Conservation (phyloP, 352 stramenopile genomes). For the Pythium vanterpoolii region DNA sequence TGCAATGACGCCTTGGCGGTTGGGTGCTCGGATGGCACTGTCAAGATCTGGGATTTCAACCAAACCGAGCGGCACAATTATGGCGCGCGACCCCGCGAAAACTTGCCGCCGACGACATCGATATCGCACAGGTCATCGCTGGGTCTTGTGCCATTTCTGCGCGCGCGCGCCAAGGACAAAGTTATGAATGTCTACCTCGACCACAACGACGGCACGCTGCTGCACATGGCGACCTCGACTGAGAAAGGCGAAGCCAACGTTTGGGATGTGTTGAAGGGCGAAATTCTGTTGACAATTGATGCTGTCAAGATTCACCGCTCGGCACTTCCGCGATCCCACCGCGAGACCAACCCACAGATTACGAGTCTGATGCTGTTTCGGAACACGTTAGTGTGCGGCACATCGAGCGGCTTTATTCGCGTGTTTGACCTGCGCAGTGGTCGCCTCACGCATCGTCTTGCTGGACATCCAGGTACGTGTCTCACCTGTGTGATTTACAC, state of each 20-base stretch:
- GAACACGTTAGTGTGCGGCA: conserved; percentile 85
- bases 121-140: conserved; percentile 78
- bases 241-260: conserved; percentile 87
- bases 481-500: neutral
- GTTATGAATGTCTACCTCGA: conserved; percentile 79
- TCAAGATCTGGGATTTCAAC: conserved; percentile 84
- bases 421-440: conserved; percentile 84
- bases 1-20: conserved; percentile 81
- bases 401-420: conserved; percentile 83
- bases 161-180: conserved; percentile 73
- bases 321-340: conserved; percentile 59
- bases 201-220: conserved; percentile 73
- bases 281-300: conserved; percentile 77
- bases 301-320: conserved; percentile 83
- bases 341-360: conserved; percentile 68
- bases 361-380: conserved; percentile 87
- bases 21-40: conserved; percentile 66
- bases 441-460: conserved; percentile 75
- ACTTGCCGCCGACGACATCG: conserved; percentile 53
- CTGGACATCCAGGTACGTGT: conserved; percentile 69
- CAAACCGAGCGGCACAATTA: conserved; percentile 49
- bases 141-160: conserved; percentile 83
- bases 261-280: conserved; percentile 85
- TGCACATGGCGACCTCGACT: conserved; percentile 80
- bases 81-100: conserved; percentile 46